Evolutionary conservation across 345 rosid genomes (phyloP).

Genomic region (Cardamine resedifolia): DNA sequence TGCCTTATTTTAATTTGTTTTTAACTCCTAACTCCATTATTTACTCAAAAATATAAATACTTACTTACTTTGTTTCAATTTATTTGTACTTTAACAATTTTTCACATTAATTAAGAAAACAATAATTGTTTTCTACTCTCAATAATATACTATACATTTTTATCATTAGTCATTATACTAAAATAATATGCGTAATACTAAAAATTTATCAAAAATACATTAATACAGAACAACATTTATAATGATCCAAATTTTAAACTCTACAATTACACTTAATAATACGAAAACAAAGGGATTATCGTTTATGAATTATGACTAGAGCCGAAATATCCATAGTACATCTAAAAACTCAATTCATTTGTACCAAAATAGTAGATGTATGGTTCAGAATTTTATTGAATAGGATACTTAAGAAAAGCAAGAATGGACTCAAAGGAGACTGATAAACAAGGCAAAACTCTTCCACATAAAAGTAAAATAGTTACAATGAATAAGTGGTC

Average conservation of each 20-base stretch:
- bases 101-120: no score
- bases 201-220: no score
- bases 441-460: not conserved
- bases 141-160: no score
- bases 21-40: not conserved
- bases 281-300: no score
- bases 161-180: no score
- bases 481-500: not conserved
- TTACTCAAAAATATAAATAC: not conserved
- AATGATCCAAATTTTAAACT: no score
- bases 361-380: not conserved
- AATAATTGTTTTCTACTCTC: no score
- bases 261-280: no score
- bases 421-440: not conserved
- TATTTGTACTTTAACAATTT: no score
- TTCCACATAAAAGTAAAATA: not conserved
- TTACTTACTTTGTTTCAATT: no score
- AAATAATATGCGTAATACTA: no score
- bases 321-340: not conserved
- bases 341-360: not conserved
- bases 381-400: not conserved
- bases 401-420: not conserved
- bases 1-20: not conserved
- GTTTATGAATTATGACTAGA: not conserved
- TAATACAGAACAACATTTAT: no score